Evolutionary conservation across 1,139 yeast genomes (phyloP).

Genomic region (Candida sanyaensis): DNA sequence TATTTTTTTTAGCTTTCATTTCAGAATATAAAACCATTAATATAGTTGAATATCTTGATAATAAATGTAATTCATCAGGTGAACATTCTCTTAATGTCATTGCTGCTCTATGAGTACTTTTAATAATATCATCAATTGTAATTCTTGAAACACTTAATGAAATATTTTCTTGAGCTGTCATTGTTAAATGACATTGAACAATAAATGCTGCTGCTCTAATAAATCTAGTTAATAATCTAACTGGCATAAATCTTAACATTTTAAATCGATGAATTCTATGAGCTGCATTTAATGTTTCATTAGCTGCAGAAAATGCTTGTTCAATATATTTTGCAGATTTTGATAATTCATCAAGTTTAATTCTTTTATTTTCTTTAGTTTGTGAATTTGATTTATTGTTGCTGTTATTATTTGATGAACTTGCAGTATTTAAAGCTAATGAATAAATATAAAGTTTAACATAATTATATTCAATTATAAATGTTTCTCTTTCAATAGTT

Average conservation of each 20-base stretch:
- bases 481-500: constrained; percentile 64
- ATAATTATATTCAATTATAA: constrained; percentile 81
- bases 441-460: constrained; percentile 83
- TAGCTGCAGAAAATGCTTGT: constrained; percentile 82
- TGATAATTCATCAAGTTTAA: constrained; percentile 66
- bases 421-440: constrained; percentile 65
- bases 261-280: constrained; percentile 67
- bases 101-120: constrained; percentile 72
- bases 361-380: constrained; percentile 1
- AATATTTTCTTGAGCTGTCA: constrained; percentile 50
- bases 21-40: constrained; percentile 77
- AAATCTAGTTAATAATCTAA: constrained; percentile 84
- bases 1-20: constrained; percentile 47
- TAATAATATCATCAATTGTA: constrained; percentile 69
- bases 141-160: constrained; percentile 59
- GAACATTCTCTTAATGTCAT: constrained; percentile 77
- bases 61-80: constrained; percentile 85
- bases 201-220: constrained; percentile 91
- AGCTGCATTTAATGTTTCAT: constrained; percentile 73
- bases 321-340: constrained; percentile 78
- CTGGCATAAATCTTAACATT: constrained; percentile 78
- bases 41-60: constrained; percentile 80
- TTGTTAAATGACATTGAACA: constrained; percentile 77
- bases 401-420: constrained; percentile 14
- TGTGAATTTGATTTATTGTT: constrained; percentile 7